Evolutionary conservation across 495 filamentous ascomycete genomes (phyloP).

Genomic region (Tuber brumale): DNA sequence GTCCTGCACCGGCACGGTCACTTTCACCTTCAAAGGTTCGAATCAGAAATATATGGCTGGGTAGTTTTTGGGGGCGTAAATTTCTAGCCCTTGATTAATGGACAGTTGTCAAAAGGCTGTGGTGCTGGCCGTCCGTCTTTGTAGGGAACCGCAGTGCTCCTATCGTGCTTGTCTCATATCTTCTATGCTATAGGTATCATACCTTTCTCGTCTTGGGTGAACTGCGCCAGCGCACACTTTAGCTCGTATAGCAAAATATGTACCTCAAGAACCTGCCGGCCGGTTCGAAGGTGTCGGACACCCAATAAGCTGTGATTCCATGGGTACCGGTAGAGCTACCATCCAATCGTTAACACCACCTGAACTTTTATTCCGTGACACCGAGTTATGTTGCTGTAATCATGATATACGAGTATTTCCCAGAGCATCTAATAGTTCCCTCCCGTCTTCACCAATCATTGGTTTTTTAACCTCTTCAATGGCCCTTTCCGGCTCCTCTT

Average conservation of each 20-base stretch:
- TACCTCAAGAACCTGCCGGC: background rate
- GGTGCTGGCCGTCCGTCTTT: too few relatives aligned
- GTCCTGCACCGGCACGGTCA: background rate
- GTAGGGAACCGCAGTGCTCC: background rate
- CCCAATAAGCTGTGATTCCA: background rate
- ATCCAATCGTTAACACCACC: background rate
- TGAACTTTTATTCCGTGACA: background rate
- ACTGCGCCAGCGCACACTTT: background rate
- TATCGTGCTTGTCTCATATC: background rate
- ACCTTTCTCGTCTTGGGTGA: background rate
- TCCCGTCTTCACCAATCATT: background rate
- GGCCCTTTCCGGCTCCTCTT: conserved; percentile 27
- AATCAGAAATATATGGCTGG: background rate
- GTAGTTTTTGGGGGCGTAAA: background rate
- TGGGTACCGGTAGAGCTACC: background rate
- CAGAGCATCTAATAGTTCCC: background rate
- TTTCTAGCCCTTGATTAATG: background rate
- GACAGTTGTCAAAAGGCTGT: background rate
- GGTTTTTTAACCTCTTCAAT: conserved; percentile 2
- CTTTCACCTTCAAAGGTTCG: background rate
- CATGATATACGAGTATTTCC: conserved; percentile 7
- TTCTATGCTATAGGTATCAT: background rate
- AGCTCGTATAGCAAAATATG: background rate
- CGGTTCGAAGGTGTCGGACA: background rate
- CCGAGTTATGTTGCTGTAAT: background rate